Conservation (phyloP, 2,329 filamentous ascomycete genomes). For the Torrubiella hemipterigena region DNA sequence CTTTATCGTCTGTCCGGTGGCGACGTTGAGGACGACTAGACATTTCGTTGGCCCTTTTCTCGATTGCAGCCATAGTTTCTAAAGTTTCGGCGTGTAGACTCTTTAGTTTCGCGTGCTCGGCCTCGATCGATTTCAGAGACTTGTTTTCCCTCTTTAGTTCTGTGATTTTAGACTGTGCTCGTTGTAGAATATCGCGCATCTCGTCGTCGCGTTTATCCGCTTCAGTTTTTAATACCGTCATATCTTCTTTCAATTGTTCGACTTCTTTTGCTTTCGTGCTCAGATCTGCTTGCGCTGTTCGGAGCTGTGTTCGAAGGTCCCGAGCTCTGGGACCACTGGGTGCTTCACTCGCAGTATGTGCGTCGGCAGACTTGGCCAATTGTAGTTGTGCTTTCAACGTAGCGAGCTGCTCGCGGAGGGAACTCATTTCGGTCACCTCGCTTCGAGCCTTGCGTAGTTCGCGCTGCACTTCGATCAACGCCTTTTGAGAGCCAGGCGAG, state of each 20-base stretch:
- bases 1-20: background rate
- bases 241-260: constrained; percentile 36
- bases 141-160: constrained; percentile 42
- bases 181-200: constrained; percentile 40
- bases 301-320: constrained; percentile 29
- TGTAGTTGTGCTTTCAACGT: constrained; percentile 35
- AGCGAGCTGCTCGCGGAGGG: constrained; percentile 40
- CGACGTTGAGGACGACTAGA: constrained; percentile 1
- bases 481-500: constrained; percentile 38
- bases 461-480: constrained; percentile 37
- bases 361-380: constrained; percentile 27
- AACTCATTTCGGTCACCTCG: constrained; percentile 39
- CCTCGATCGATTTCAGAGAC: constrained; percentile 23
- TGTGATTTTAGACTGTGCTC: constrained; percentile 44
- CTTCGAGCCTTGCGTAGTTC: constrained; percentile 42
- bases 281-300: constrained; percentile 29
- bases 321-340: constrained; percentile 16
- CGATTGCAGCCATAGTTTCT: too few species aligned
- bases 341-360: constrained; percentile 17
- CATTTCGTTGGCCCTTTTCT: constrained; percentile 10
- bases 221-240: constrained; percentile 40
- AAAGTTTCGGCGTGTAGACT: constrained; percentile 20
- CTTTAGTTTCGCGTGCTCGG: constrained; percentile 13
- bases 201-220: constrained; percentile 42
- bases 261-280: constrained; percentile 36